Evolutionary conservation across 495 filamentous ascomycete species (phyloP), one percentile per base, ranked within the genome.

Genomic region (Talaromyces trachyspermus): DNA sequence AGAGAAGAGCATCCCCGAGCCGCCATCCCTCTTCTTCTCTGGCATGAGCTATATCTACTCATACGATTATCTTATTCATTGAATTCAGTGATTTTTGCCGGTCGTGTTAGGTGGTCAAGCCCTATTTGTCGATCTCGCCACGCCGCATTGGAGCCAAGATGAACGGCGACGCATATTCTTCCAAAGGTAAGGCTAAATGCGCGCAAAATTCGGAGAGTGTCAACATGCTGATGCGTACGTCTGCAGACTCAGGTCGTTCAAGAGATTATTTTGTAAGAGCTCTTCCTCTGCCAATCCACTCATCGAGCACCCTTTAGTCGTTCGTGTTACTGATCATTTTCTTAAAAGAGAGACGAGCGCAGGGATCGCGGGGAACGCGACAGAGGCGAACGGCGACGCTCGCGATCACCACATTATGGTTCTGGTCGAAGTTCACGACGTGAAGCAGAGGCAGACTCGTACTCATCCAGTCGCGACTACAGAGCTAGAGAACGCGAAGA

Each of bases 401-500:
- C 86, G 8, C 76, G 86, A 47, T 91, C 86, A 8, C 86, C 84
- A 41, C 81, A 86, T 49, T 75, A 80, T 56, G 71, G 75, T 52
- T 73, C 78, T 46, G 44, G 26, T 14, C 77, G 83, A 49, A 69
- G 64, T 23, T 66, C 73, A 44, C 74, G 78, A 50, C 74, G 78
- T 41, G 82, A 87, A 37, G 75, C 76, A 53, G 89, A 95, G 54
- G 76, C 79, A 61, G 89, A 96, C 59, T 80, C 86, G 8, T 96
- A 96, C 68, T 91, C 88, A 7, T 86, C 85, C 6, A 94, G 88
- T 61, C 82, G 89, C 42, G 88, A 84, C 69, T 91, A 92, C 64
- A 78, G 89, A 63, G 89, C 91, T 58, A 77, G 89, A 27, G 89
- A 95, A 71, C 83, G 89, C 36, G 89, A 95, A 59, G 89, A 95